A percentile compares a stretch with the other conserved stretches of the same genome.
phyloP scores from a whole-genome alignment of 495 filamentous ascomycete species.

The Aspergillus incahuasiensis region DNA sequence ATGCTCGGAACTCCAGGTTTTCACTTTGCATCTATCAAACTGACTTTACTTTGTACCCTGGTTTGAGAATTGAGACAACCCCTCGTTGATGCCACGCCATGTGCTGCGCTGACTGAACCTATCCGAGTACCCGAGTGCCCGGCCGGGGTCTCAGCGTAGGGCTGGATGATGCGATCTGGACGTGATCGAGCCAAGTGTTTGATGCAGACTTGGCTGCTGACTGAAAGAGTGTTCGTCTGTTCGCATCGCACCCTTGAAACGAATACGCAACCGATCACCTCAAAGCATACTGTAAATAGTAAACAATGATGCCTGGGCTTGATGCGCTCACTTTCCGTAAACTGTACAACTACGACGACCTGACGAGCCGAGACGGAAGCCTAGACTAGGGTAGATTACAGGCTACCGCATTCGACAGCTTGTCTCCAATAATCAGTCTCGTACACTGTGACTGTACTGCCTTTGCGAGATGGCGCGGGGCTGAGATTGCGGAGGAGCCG shows the following conservation, averaged over 20 bases:
- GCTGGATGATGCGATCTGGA: neutral
- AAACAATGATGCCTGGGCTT: neutral
- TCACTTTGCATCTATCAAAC: too few relatives aligned
- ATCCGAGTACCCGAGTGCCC: neutral
- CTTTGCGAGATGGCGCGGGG: neutral
- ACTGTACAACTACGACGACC: constrained; percentile 1
- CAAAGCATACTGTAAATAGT: neutral
- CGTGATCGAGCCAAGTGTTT: too few relatives aligned
- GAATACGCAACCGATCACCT: neutral
- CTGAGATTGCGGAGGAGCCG: constrained; percentile 4
- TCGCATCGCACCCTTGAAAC: neutral
- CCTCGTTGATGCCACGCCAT: too few relatives aligned
- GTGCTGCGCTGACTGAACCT: neutral
- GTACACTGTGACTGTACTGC: neutral
- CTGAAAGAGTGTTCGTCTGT: neutral
- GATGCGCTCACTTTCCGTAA: too few relatives aligned
- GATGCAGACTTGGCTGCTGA: neutral
- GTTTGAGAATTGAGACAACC: too few relatives aligned
- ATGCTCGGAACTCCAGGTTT: neutral
- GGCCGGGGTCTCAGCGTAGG: neutral
- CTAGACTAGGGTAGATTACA: neutral
- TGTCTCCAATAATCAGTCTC: neutral
- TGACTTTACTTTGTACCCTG: too few relatives aligned
- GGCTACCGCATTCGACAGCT: neutral
- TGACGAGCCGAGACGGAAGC: neutral